Base-by-base conservation (phyloP, 2,329 filamentous ascomycete genomes). In the Trichoderma endophyticum region DNA sequence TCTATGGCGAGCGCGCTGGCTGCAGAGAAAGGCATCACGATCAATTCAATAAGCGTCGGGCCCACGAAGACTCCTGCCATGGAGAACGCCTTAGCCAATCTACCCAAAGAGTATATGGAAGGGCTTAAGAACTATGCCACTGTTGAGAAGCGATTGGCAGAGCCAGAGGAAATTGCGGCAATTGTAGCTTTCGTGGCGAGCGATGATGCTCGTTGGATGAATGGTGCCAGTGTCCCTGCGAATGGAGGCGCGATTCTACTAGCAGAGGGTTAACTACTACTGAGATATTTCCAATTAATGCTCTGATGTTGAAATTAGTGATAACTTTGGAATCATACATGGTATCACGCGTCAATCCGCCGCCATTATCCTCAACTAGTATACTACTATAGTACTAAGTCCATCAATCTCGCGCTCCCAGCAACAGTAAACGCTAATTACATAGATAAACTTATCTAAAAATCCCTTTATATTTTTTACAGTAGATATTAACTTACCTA, bases 181-280 rank as follows among this genome's bases (percentile, higher is more conserved):
- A 63, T 63, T 7, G 61, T 63, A 15, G 36, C 34, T 30, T 63
- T 63, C 18, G 61, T 63, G 18, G 61, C 61, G 12, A 63, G 61
- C 18, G 61, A 63, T 21, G 61, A 63, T 43, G 61, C 61, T 63
- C 61, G 61, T 48, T 63, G 61, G 61, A 63, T 63, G 34, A 63
- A 63, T 48, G 61, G 61, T 14, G 61, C 61, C 1, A 48, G 61
- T 48, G 61, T 63, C 15, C 61, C 61, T n/a, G 61, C 61, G 15
- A 63, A 48, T 15, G 61, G 61, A n/a, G 61, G 61, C 15, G 61
- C 61, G 9, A 63, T 63, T 24, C 7, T 63, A 43, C 24, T 43
- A 21, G 61, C 61, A 30, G 61, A 63, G 61, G 61, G 61, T 12
- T 51, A 21, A 51, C n/a, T 5, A 21, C n/a, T 21, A 11, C 7